Evolutionary conservation across 768 basidiomycete genomes (phyloP), one percentile per base, ranked within the genome.

Genomic region (Tubosaeta sp.): DNA sequence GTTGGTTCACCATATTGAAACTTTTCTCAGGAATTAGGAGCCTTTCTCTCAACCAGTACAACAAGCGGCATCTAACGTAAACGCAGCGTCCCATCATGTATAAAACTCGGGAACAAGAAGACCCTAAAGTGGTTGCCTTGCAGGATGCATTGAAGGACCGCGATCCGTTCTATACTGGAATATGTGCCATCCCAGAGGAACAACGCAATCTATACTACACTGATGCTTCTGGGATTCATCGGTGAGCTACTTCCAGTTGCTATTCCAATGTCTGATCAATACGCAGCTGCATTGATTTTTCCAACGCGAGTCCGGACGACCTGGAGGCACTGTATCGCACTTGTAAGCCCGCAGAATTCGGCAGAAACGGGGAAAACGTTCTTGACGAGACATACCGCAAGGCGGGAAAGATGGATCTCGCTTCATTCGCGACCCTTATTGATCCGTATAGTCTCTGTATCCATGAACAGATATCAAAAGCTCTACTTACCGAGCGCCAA

Each of bases 311-410:
- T 1, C 8, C 27, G 4, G 35, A 53, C 19, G 31, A 49, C 3
- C 46, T 51, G 13, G 55, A 64, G 13, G 36, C 53, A 3, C 69
- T 77, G 8, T 52, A 64, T 0, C 46, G 54, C 0, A 69, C 70
- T 1, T 76, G 76, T 52, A 55, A 71, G 5, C 73, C 69, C 0
- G 76, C 76, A 3, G 67, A 71, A 1, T 79, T 76, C 44, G 76
- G 77, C 4, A 29, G 48, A 1, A 58, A 66, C 22, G 48, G 69
- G 7, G 46, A 74, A 32, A 68, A 76, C 24, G 70, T 76, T 0
- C 52, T 71, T 3, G 77, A 79, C 55, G 73, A 76, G 43, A 60
- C 70, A 0, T 78, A 77, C 53, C 66, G 76, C 19, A 77, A 75
- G 52, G 76, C 76, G 0, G 71, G 74, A 1, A 79, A 79, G 61